These are phyloP conservation scores for Talaromyces ruber DNA, from an alignment of 495 filamentous ascomycete genomes.

Conservation along the genomic window DNA sequence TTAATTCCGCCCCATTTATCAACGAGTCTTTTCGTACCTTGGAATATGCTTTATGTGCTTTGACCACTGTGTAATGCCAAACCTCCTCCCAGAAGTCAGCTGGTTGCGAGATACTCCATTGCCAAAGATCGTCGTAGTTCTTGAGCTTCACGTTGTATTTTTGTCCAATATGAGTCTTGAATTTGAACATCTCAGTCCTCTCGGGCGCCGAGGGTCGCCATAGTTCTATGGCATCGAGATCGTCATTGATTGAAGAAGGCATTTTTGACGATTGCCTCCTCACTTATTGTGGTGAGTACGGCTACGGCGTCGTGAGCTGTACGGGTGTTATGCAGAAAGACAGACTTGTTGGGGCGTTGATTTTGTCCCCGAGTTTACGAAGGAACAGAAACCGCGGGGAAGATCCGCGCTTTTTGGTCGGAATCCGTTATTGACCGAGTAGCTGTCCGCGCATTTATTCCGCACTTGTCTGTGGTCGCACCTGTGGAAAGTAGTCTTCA, in stretches of 20 bases:
- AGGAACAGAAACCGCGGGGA: not conserved
- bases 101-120: slow-evolving; percentile 76
- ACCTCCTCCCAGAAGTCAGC: slow-evolving; percentile 76
- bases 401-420: not conserved
- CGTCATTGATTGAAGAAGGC: slow-evolving; percentile 2
- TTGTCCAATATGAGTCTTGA: slow-evolving; percentile 57
- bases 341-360: not conserved
- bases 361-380: not conserved
- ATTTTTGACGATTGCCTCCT: slow-evolving; percentile 8
- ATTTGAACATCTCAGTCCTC: slow-evolving; percentile 59
- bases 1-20: not conserved
- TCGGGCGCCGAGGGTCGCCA: slow-evolving; percentile 66
- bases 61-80: slow-evolving; percentile 73
- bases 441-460: not conserved
- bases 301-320: not conserved
- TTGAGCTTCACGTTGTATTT: slow-evolving; percentile 55
- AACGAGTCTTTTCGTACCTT: slow-evolving; percentile 28
- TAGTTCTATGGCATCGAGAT: slow-evolving; percentile 37
- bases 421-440: not conserved
- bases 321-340: not conserved
- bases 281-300: not conserved
- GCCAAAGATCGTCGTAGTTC: slow-evolving; percentile 62
- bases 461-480: not conserved
- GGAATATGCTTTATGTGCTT: slow-evolving; percentile 53
- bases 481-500: too few species aligned